These are phyloP conservation scores for Rubus parviflorus DNA, from an alignment of 306 rosid species.

Conservation along the genomic window DNA sequence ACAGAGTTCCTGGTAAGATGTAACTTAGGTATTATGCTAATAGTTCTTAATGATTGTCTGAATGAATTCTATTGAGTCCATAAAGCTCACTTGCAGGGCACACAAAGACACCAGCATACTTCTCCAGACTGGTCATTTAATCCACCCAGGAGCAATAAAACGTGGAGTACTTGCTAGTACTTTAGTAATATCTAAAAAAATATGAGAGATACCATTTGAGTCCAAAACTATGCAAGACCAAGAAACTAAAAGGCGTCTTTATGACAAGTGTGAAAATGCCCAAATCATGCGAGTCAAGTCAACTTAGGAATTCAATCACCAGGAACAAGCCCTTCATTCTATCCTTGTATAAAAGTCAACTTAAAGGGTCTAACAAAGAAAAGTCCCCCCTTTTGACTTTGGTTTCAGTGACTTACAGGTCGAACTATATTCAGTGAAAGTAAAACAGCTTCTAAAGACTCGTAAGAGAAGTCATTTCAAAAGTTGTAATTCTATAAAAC, in stretches of 20 bases:
- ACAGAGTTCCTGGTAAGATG: not conserved
- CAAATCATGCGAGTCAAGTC: slow-evolving; percentile 33
- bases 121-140: not conserved
- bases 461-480: slow-evolving; percentile 4
- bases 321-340: not conserved
- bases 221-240: slow-evolving; percentile 7
- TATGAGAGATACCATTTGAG: not conserved
- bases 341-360: not conserved
- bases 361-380: slow-evolving; percentile 5
- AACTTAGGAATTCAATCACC: slow-evolving; percentile 5
- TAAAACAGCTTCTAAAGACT: slow-evolving; percentile 24
- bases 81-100: not conserved
- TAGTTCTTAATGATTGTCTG: not conserved
- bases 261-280: not conserved
- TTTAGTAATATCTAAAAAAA: not conserved
- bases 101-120: not conserved
- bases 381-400: not conserved
- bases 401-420: not conserved
- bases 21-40: not conserved
- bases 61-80: not conserved
- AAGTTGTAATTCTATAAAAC: slow-evolving; percentile 2
- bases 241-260: not conserved
- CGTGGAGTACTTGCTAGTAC: not conserved
- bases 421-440: not conserved
- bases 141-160: not conserved